These are phyloP conservation scores for Cladosporium sp. DNA, from an alignment of 2,329 filamentous ascomycete species.

Conservation along the genomic window DNA sequence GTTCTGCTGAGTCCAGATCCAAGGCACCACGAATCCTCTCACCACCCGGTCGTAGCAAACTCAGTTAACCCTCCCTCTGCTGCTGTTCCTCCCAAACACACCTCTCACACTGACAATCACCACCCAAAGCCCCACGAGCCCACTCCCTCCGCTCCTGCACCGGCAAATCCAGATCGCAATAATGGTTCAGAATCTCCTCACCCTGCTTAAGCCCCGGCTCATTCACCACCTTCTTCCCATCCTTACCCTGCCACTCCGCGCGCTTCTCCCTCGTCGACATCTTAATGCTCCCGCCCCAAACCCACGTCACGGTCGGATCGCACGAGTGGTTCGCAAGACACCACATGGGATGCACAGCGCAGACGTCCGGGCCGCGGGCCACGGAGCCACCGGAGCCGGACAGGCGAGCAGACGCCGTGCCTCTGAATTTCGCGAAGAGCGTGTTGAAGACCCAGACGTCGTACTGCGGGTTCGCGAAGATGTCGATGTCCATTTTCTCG, in stretches of 20 bases:
- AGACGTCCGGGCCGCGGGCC: conserved; percentile 81
- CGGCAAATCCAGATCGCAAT: conserved; percentile 75
- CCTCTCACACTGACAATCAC: conserved; percentile 77
- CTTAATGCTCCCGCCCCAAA: conserved; percentile 76
- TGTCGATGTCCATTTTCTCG: conserved; percentile 78
- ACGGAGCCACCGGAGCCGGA: conserved; percentile 45
- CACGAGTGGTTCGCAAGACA: conserved; percentile 95
- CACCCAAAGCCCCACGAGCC: conserved; percentile 80
- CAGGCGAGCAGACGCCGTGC: conserved; percentile 81
- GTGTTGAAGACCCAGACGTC: conserved; percentile 86
- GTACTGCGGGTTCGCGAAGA: conserved; percentile 55
- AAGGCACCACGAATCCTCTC: no score
- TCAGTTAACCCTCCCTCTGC: background rate
- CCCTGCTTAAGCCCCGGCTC: conserved; percentile 61
- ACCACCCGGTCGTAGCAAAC: background rate
- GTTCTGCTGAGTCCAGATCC: no score
- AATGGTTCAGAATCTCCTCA: conserved; percentile 87
- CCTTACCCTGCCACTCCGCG: conserved; percentile 43
- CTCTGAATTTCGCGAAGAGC: conserved; percentile 85
- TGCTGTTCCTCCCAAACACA: conserved; percentile 60
- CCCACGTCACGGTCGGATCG: conserved; percentile 90
- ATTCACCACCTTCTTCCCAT: conserved; percentile 20
- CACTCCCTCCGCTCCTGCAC: conserved; percentile 81
- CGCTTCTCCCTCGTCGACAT: conserved; percentile 58
- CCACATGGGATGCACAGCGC: conserved; percentile 92